Conservation (phyloP, 345 rosid species). For the Boechera divaricarpa region DNA sequence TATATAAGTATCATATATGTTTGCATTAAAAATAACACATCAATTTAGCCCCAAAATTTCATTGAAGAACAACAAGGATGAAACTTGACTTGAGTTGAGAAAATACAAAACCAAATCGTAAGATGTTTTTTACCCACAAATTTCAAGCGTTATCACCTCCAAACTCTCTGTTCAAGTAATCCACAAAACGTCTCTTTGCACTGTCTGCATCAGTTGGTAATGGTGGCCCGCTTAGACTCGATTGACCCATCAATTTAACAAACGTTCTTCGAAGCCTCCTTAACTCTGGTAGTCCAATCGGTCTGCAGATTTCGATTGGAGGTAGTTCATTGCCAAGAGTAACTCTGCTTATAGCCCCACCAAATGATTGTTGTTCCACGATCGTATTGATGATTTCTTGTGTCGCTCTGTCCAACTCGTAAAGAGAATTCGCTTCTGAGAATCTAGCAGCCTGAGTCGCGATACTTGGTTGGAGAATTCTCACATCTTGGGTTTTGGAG, state of each 20-base stretch:
- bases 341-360: conserved; percentile 70
- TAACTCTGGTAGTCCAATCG: conserved; percentile 88
- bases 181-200: conserved; percentile 90
- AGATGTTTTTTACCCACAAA: conserved; percentile 5
- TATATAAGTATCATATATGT: neutral
- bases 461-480: conserved; percentile 87
- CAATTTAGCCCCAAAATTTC: conserved; percentile 1
- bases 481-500: conserved; percentile 73
- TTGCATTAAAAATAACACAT: neutral
- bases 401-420: conserved; percentile 87
- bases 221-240: conserved; percentile 86
- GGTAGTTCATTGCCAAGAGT: conserved; percentile 68
- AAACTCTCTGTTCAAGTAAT: conserved; percentile 92
- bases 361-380: conserved; percentile 79
- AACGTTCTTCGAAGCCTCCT: conserved; percentile 84
- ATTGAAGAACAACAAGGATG: neutral
- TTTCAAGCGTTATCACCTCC: conserved; percentile 52
- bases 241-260: conserved; percentile 84
- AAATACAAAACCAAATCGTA: conserved; percentile 10
- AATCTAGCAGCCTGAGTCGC: conserved; percentile 76
- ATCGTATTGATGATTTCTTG: conserved; percentile 77
- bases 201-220: conserved; percentile 88
- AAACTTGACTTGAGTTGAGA: conserved; percentile 13
- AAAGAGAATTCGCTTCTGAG: conserved; percentile 83
- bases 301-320: conserved; percentile 58